Conservation (phyloP, 1,284 basidiomycete genomes). For the Melampsora americana region DNA sequence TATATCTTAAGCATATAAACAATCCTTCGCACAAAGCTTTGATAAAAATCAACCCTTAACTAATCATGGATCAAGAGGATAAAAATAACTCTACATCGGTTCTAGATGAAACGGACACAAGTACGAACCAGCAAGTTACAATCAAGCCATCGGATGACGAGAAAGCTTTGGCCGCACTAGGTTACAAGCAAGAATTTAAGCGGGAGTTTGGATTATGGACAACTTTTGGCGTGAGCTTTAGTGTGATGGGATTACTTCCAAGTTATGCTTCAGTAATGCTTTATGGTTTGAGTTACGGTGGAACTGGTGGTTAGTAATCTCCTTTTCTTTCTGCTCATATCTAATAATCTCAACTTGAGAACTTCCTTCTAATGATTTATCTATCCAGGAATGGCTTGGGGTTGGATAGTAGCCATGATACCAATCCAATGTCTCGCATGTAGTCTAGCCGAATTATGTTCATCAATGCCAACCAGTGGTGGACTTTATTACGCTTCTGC, state of each 20-base stretch:
- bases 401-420: conserved; percentile 69
- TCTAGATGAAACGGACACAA: neutral
- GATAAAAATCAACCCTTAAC: neutral
- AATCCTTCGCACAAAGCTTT: no score
- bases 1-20: no score
- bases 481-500: conserved; percentile 49
- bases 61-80: neutral
- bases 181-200: conserved; percentile 71
- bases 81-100: neutral
- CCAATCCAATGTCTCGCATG: conserved; percentile 67
- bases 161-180: conserved; percentile 63
- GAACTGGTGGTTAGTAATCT: conserved; percentile 3
- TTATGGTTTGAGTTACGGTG: conserved; percentile 27
- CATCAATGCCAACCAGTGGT: conserved; percentile 64
- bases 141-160: conserved; percentile 31
- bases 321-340: neutral
- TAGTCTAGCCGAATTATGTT: conserved; percentile 69
- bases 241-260: conserved; percentile 49
- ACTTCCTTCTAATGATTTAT: conserved; percentile 58
- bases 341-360: neutral
- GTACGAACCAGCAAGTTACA: neutral
- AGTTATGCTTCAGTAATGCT: conserved; percentile 47
- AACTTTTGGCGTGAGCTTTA: conserved; percentile 55
- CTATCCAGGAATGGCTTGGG: conserved; percentile 72
- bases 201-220: conserved; percentile 68